Conservation (phyloP, 2,329 filamentous ascomycete genomes). For the Escovopsis weberi region DNA sequence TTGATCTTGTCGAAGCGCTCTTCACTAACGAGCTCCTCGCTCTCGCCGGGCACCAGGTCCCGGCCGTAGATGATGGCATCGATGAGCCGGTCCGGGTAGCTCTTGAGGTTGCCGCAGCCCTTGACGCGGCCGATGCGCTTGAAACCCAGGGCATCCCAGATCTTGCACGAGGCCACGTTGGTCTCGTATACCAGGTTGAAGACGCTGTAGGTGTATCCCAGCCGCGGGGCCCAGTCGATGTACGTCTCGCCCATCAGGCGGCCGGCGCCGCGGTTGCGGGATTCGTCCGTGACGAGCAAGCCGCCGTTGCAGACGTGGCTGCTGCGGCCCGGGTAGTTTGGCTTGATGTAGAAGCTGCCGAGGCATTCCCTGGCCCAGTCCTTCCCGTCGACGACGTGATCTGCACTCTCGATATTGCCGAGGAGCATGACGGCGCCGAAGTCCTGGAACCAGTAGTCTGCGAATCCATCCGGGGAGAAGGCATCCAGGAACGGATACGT, state of each 20-base stretch:
- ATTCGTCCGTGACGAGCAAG: conserved; percentile 59
- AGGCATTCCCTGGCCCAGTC: conserved; percentile 75
- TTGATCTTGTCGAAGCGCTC: conserved; percentile 98
- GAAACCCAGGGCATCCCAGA: conserved; percentile 87
- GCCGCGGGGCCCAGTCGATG: conserved; percentile 64
- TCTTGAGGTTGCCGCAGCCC: conserved; percentile 53
- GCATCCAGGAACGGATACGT: conserved; percentile 79
- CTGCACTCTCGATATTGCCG: conserved; percentile 52
- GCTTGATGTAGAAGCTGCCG: conserved; percentile 88
- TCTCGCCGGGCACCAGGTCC: conserved; percentile 42
- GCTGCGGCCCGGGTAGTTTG: conserved; percentile 81
- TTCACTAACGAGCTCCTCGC: conserved; percentile 76
- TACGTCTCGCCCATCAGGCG: conserved; percentile 64
- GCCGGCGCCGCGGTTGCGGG: conserved; percentile 60
- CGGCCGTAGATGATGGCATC: conserved; percentile 69
- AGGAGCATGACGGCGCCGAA: conserved; percentile 81
- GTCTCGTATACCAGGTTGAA: conserved; percentile 94
- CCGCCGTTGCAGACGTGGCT: conserved; percentile 84
- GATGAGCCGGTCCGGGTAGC: conserved; percentile 52
- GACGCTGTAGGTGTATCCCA: conserved; percentile 79
- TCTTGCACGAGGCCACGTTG: conserved; percentile 76
- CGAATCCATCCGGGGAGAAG: conserved; percentile 61
- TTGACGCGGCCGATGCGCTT: conserved; percentile 80
- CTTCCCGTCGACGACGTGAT: conserved; percentile 41
- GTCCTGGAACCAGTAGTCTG: conserved; percentile 79